Base-by-base conservation (phyloP, 148 eudicot genomes). In the Cornus florida region DNA sequence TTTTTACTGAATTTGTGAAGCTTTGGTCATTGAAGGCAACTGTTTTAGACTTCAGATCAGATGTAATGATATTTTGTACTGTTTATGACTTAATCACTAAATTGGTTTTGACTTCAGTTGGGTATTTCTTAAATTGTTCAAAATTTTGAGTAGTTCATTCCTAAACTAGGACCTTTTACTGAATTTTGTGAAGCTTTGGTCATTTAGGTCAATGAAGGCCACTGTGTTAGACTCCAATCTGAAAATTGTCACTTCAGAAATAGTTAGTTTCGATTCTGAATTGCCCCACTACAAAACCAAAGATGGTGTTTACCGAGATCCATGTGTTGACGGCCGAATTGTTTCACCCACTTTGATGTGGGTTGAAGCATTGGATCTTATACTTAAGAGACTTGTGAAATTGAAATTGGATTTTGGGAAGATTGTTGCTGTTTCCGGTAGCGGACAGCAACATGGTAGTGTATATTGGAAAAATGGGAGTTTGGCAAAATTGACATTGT, bases 401-500 rank as follows among this genome's bases (percentile, higher is more conserved):
- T 75, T 79, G 17, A 93, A 85, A 67, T 74, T 95, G 33, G 91
- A 95, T 84, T 89, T 95, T 33, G 83, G 86, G 10, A 91, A 89
- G 72, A 79, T 95, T 73, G 90, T 75, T 67, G 94, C 98, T 41
- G 78, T 95, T 75, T 95, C 98, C 2, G 98, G 98, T 13, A 95
- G 98, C 74, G 97, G 89, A 5, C 97, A 95, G 83, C 98, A 95
- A 78, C 98, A 95, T 68, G 98, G 98, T 24, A 95, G 96, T 81
- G 98, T 95, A 35, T 95, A 91, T 76, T 95, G 98, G 98, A 95
- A 90, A 79, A 89, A 23, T 53, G 93, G 91, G 6, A 81, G 97
- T 82, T 86, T 75, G 0, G n/a, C 41, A 13, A 86, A 85, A 39
- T 76, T 95, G n/a, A 88, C 89, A 5, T 80, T 89, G 2, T 86